Evolutionary conservation across 805 yeast genomes (phyloP), one percentile per base, ranked within the genome.

Genomic region (Saccharomyces kudriavzevii): DNA sequence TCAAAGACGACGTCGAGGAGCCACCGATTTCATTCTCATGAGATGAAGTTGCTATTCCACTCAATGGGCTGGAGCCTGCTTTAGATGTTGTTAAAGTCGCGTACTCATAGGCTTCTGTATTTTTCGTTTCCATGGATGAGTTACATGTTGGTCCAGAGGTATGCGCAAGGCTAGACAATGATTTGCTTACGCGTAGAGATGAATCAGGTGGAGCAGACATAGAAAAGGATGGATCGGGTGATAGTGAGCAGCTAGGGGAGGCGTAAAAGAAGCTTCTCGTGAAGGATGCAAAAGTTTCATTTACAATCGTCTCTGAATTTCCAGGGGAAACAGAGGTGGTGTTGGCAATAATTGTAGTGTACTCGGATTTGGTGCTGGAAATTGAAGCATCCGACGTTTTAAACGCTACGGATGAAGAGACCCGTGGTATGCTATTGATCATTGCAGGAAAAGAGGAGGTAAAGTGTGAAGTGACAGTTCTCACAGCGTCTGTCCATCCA

Each of bases 401-500:
- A 17, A 35, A 6, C 8, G 9, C 43, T 35, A 52, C n/a, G 30
- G 24, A 43, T n/a, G 26, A 5, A 20, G 51, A 51, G 14, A 35
- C 17, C 17, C 10, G 2, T 20, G 43, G 9, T 20, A 24, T 35
- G 43, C 43, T 35, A 8, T 35, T 35, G 11, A 35, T 35, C 3
- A 9, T 35, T 35, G 22, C 40, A n/a, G 24, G n/a, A n/a, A n/a
- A n/a, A n/a, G 43, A 35, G 4, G 43, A 8, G 1, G 43, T 35
- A 5, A 2, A 35, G 8, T 17, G 22, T 10, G 20, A 4, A 6
- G 10, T 35, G 22, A 6, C 2, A 29, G 31, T 46, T 17, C n/a
- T 17, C 43, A 35, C 20, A 35, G 29, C n/a, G 14, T 56, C 52
- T n/a, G 54, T 52, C 56, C 58, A 52, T 14, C 50, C 47, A 9